These are phyloP conservation scores for Phlebiopsis gigantea DNA, from an alignment of 768 basidiomycete genomes.

Conservation along the genomic window DNA sequence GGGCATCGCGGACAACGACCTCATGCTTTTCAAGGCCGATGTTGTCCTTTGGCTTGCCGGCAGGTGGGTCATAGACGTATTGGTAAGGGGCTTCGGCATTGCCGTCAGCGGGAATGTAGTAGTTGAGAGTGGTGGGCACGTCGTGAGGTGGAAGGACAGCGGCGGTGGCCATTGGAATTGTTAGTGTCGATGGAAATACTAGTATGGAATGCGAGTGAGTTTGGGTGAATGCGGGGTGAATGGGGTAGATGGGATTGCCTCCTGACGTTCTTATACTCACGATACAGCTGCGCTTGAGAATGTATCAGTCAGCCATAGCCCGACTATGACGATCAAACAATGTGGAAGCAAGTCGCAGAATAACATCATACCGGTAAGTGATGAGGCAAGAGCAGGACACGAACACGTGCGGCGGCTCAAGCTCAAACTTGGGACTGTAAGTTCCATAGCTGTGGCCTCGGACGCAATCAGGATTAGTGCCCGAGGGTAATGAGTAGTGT, in stretches of 20 bases:
- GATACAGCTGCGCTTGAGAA: neutral
- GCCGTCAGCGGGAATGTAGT: constrained; percentile 21
- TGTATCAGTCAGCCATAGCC: constrained; percentile 5
- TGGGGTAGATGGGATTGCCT: neutral
- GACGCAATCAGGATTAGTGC: too few species aligned
- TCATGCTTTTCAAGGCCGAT: constrained; percentile 23
- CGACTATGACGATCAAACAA: neutral
- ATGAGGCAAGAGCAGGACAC: constrained; percentile 5
- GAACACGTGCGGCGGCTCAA: neutral
- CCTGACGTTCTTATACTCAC: constrained; percentile 2
- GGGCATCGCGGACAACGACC: constrained; percentile 26
- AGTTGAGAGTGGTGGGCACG: constrained; percentile 35
- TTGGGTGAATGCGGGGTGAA: neutral
- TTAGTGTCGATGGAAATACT: constrained; percentile 12
- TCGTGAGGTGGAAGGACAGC: constrained; percentile 27
- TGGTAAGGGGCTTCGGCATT: constrained; percentile 29
- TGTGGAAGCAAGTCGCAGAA: constrained; percentile 3
- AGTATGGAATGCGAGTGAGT: neutral
- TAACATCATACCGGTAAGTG: constrained; percentile 6
- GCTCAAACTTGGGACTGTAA: too few species aligned
- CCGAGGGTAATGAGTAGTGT: too few species aligned
- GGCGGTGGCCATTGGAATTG: constrained; percentile 16
- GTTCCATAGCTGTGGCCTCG: too few species aligned
- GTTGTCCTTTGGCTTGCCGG: constrained; percentile 23
- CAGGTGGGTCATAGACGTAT: constrained; percentile 22